A percentile compares a stretch with the other conserved stretches of the same genome.
These are phyloP conservation scores for Diplodia seriata DNA, from an alignment of 2,329 filamentous ascomycete species.

Conservation along the genomic window DNA sequence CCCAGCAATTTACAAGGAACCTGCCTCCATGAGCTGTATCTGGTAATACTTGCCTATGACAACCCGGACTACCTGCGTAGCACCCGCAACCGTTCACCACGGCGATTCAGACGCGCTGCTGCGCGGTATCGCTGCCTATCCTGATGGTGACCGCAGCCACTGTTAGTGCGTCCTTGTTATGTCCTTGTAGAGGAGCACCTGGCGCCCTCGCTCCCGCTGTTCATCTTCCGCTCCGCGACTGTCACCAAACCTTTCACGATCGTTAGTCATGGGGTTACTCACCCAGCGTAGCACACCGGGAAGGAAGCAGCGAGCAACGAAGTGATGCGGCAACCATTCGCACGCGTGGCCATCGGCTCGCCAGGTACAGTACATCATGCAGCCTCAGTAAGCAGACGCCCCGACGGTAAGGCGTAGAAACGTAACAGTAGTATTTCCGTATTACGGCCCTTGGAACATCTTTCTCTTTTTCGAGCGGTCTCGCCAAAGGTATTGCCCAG, in stretches of 20 bases:
- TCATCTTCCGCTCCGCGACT: not conserved
- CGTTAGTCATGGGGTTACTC: not conserved
- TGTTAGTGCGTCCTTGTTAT: not conserved
- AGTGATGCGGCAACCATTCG: not conserved
- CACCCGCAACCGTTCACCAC: not conserved
- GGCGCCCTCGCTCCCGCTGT: too few relatives aligned
- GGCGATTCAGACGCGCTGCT: too few relatives aligned
- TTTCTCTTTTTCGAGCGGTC: too few relatives aligned
- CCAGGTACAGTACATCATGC: too few relatives aligned
- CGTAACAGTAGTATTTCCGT: too few relatives aligned
- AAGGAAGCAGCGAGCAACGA: not conserved
- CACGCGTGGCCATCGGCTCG: not conserved
- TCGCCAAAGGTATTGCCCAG: too few relatives aligned
- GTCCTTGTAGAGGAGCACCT: not conserved
- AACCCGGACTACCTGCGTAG: not conserved
- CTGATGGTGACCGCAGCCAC: too few relatives aligned
- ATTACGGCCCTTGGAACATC: too few relatives aligned
- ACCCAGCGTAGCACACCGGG: not conserved
- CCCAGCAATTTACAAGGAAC: not conserved
- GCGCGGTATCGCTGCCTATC: too few relatives aligned
- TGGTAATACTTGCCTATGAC: not conserved
- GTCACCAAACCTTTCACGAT: not conserved
- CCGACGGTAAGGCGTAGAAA: too few relatives aligned
- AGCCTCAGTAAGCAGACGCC: too few relatives aligned
- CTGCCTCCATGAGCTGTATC: not conserved